Evolutionary conservation across 1,284 basidiomycete genomes (phyloP), one percentile per base, ranked within the genome.

Genomic region (Boletus nobilissimus): DNA sequence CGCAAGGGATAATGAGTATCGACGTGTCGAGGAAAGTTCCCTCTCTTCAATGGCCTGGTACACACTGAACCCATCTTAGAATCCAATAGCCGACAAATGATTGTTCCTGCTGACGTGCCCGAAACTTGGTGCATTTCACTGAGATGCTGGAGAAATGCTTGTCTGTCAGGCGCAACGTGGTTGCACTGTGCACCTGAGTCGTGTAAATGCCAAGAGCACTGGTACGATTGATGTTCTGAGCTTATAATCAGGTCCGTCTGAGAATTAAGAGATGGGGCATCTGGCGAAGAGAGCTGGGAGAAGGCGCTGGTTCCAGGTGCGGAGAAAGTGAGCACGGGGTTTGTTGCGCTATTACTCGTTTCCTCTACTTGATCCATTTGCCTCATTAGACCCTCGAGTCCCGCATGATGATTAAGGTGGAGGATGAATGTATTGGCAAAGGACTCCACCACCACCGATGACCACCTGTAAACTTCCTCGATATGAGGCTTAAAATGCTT

Each of bases 1-100:
- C 82, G 83, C 24, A 69, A 6, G 1, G 38, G 69, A 38, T 79
- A 83, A 46, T 85, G 82, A 2, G 51, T 83, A 11, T 83, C 82
- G 0, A 67, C 70, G 13, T 83, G 84, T 1, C 84, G 68, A 38
- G 82, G 34, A 29, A 78, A 72, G 34, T 48, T 82, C 39, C 72
- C 76, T 40, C 84, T 62, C 40, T 75, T 82, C 36, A 72, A 72
- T 13, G 3, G 2, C 7, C 0, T 26, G 8, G 46, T 57, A 43
- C 84, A 85, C 1, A 40, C n/a, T 39, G 65, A 78, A 65, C 46
- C 54, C 7, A 4, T 82, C 48, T 65, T 64, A 18, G 65, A n/a
- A 65, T 78, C 13, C 39, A 62, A 43, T 46, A 85, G 46, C 18
- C 8, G 71, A 71, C 84, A 83, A 26, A 34, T 34, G 16, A 78